Evolutionary conservation across 1,284 basidiomycete genomes (phyloP), one percentile per base, ranked within the genome.

Genomic region (Ganoderma boninense): DNA sequence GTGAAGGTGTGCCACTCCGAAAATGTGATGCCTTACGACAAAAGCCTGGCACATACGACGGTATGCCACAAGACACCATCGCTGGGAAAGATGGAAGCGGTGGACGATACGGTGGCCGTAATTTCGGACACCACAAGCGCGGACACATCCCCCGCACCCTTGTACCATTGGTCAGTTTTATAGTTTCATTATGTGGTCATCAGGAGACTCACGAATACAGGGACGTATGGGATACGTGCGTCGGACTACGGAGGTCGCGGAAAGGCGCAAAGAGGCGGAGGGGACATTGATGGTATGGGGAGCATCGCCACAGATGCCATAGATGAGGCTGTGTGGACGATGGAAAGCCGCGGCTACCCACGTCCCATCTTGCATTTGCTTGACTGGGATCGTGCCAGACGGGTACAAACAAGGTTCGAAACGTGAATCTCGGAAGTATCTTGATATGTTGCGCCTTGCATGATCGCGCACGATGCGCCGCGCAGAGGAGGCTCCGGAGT

Each of bases 341-440:
- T 26, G 38, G 23, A 61, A 26, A n/a, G 20, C 40, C 49, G 63
- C 49, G 29, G 52, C 29, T n/a, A 23, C 35, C 26, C 35, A 56
- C 52, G 10, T 32, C 49, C 16, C 32, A 49, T 54, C 26, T 42
- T 4, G 32, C 23, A 38, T 14, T 49, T 64, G 38, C 63, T 56
- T 14, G 49, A 40, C 46, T 54, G 63, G 44, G 29, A n/a, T 60
- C 32, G 32, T 26, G 62, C 46, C 23, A 38, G 46, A 35, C 38
- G 63, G 63, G 32, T 40, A 40, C 46, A 26, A n/a, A 44, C 64
- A 65, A 59, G 57, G 64, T 65, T 65, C 42, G 56, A 65, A 65
- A 65, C 64, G 42, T 42, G 42, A 56, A 57, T 57, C 56, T 40
- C 40, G 38, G 49, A 54, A 14, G 4, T 29, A 60, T 60, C 57